These are phyloP conservation scores for Fusarium keratoplasticum DNA, from an alignment of 2,329 filamentous ascomycete species.

Conservation along the genomic window DNA sequence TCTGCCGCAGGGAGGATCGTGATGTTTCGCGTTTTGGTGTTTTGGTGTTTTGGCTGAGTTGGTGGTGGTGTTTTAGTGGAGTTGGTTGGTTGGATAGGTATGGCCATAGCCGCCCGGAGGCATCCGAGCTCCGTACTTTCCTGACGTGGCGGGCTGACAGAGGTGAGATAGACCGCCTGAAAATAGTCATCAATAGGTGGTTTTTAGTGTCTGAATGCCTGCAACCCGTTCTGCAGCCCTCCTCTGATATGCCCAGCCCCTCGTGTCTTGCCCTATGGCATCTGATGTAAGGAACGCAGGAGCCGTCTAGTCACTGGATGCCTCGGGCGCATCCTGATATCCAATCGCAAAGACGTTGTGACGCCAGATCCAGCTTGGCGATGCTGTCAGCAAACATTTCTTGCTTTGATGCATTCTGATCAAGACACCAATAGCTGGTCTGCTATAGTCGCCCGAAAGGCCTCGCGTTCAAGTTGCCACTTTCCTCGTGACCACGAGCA, in stretches of 20 bases:
- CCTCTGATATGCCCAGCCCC: constrained; percentile 4
- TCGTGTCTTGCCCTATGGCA: constrained; percentile 8
- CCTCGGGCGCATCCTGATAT: constrained; percentile 25
- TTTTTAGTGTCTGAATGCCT: constrained; percentile 28
- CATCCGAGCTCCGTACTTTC: constrained; percentile 32
- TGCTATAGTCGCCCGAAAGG: constrained; percentile 30
- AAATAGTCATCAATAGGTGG: constrained; percentile 5
- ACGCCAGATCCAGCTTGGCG: constrained; percentile 17
- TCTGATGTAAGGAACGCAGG: constrained; percentile 7
- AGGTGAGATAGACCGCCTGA: constrained; percentile 16
- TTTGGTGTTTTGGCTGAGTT: constrained; percentile 30
- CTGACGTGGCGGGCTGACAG: constrained; percentile 32
- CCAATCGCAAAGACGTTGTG: constrained; percentile 21
- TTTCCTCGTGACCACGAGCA: constrained; percentile 28
- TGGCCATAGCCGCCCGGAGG: constrained; percentile 35
- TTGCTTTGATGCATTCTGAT: not conserved
- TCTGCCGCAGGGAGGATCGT: constrained; percentile 22
- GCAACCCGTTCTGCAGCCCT: constrained; percentile 1
- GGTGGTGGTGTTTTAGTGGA: constrained; percentile 17
- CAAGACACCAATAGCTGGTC: constrained; percentile 27
- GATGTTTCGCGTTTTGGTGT: constrained; percentile 39
- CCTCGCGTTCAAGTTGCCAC: constrained; percentile 3
- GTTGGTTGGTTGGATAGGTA: constrained; percentile 13
- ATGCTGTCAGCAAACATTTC: constrained; percentile 1
- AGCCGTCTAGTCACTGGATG: constrained; percentile 16